phyloP scores from a whole-genome alignment of 2,329 filamentous ascomycete genomes.

The Bisporella sp. region DNA sequence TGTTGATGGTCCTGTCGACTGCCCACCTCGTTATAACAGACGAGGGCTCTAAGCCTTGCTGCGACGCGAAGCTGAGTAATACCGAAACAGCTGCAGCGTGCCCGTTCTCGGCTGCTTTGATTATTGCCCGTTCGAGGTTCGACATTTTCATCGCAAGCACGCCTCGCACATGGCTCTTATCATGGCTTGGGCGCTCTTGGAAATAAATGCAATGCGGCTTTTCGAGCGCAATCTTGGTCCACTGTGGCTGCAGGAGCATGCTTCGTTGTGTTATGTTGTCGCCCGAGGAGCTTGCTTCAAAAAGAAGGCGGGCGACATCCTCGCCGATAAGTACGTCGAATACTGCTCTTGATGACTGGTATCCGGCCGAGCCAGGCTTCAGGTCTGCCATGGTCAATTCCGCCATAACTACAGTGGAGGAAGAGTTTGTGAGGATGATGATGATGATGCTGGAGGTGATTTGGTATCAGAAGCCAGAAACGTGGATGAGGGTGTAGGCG shows the following conservation, averaged over 20 bases:
- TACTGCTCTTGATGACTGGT: conserved; percentile 2
- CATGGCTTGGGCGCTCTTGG: too few species aligned
- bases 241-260: conserved; percentile 1
- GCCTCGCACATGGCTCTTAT: too few species aligned
- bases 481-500: neutral
- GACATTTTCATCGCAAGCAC: too few species aligned
- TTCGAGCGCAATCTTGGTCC: neutral
- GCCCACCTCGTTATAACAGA: conserved; percentile 2
- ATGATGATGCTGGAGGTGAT: conserved; percentile 1
- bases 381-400: conserved; percentile 2
- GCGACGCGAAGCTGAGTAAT: conserved; percentile 1
- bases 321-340: conserved; percentile 2
- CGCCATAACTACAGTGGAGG: neutral
- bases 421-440: neutral
- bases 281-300: neutral
- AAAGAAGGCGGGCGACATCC: neutral
- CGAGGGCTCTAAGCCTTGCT: neutral
- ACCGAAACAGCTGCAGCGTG: neutral
- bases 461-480: conserved; percentile 1
- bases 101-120: neutral
- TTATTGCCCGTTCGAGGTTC: too few species aligned
- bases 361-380: neutral
- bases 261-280: neutral
- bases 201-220: too few species aligned
- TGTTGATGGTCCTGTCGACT: neutral